Evolutionary conservation across 1,284 basidiomycete species (phyloP).

Genomic region (Inonotus hispidus): DNA sequence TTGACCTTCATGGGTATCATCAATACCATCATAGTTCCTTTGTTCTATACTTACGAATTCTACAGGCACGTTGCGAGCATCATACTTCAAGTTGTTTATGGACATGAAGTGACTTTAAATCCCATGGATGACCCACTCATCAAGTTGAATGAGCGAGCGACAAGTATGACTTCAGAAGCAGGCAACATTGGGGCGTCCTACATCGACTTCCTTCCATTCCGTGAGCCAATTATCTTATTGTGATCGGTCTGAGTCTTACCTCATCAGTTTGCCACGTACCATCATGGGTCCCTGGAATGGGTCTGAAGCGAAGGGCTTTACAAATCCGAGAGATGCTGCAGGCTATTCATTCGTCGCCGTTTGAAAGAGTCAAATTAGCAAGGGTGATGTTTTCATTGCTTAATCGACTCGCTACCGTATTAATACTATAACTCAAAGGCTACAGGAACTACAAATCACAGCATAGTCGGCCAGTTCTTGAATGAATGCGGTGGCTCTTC

Average conservation of each 20-base stretch:
- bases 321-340: slow-evolving; percentile 1
- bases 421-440: background rate
- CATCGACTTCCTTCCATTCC: slow-evolving; percentile 25
- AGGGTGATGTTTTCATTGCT: slow-evolving; percentile 2
- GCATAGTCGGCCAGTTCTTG: background rate
- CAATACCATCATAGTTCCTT: background rate
- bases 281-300: slow-evolving; percentile 12
- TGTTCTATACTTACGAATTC: background rate
- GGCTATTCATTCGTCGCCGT: background rate
- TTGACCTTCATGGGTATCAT: background rate
- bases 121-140: slow-evolving; percentile 31
- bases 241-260: background rate
- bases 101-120: background rate
- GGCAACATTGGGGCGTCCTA: slow-evolving; percentile 19
- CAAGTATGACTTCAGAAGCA: background rate
- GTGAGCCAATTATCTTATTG: slow-evolving; percentile 1
- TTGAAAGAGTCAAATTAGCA: background rate
- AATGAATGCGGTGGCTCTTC: slow-evolving; percentile 7
- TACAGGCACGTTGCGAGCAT: background rate
- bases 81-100: background rate
- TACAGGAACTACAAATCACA: background rate
- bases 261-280: slow-evolving; percentile 10
- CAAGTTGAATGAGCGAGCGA: slow-evolving; percentile 4
- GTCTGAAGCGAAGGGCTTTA: slow-evolving; percentile 2
- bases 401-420: background rate